Percentiles rank a stretch among this genome's conserved stretches.
These are phyloP conservation scores for Cyclostephanos invisitatus DNA, from an alignment of 108 stramenopile genomes.

Conservation along the genomic window DNA sequence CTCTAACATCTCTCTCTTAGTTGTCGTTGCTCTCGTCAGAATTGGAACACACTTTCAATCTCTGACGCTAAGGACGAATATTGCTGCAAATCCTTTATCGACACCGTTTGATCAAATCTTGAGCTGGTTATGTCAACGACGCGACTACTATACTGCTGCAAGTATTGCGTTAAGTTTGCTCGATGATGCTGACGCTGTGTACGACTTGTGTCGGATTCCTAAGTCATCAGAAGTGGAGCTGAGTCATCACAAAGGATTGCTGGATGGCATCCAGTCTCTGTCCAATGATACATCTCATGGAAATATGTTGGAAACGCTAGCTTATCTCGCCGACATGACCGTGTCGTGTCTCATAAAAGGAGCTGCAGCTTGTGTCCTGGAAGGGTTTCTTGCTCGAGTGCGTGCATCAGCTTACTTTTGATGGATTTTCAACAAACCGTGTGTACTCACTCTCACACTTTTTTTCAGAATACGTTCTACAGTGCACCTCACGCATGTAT, in stretches of 20 bases:
- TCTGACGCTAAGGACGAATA: conserved; percentile 53
- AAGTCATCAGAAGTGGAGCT: conserved; percentile 48
- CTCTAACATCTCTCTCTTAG: conserved; percentile 4
- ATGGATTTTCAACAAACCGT: neutral
- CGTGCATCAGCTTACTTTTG: neutral
- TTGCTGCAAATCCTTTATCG: conserved; percentile 53
- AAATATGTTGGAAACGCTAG: conserved; percentile 27
- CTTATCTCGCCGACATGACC: conserved; percentile 80
- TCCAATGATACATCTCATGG: conserved; percentile 7
- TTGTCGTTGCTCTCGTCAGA: conserved; percentile 26
- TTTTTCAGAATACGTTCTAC: conserved; percentile 51
- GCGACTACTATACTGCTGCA: conserved; percentile 80
- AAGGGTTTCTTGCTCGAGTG: conserved; percentile 53
- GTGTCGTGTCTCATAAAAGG: conserved; percentile 77
- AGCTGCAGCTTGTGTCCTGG: conserved; percentile 60
- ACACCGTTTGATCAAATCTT: conserved; percentile 78
- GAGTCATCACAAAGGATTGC: conserved; percentile 55
- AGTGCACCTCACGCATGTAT: conserved; percentile 66
- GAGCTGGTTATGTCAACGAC: conserved; percentile 67
- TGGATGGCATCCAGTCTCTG: conserved; percentile 73
- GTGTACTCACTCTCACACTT: neutral
- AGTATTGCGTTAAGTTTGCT: conserved; percentile 72
- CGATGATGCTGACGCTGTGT: conserved; percentile 61
- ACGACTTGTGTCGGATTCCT: conserved; percentile 58
- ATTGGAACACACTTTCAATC: conserved; percentile 24